Base-by-base conservation (phyloP, 352 stramenopile genomes). In the Thalassiosira oceanica region DNA sequence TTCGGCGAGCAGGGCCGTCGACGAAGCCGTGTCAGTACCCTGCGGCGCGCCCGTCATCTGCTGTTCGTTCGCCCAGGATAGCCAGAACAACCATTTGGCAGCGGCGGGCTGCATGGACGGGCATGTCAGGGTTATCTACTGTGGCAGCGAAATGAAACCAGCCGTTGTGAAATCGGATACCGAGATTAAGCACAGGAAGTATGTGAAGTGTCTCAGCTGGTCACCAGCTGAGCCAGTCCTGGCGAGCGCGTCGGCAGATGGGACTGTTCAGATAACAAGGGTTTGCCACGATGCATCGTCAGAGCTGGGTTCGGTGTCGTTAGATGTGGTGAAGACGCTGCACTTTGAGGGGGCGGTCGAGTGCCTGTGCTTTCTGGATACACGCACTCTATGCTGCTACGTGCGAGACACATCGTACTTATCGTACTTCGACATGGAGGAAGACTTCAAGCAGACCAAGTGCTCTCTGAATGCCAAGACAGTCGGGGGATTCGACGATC, bases 61-160 rank as follows among this genome's bases (percentile, higher is more conserved):
- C 27, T 27, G 71, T 48, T 62, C 73, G 8, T 88, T 91, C 77
- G 70, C 78, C 39, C 37, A 56, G 28, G 71, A 70, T 20, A 27
- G 58, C 6, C 27, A 63, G 16, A 51, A 50, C 5, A 49, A 58
- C 11, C 15, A n/a, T 16, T 48, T 63, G 13, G 39, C 53, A 0
- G 83, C 79, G 4, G 75, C 68, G 15, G 77, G 80, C 18, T 91
- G 80, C 57, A 91, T 91, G 84, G 84, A 91, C 63, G 84, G 84
- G 27, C 74, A 61, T 15, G 79, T 91, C 11, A 54, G 64, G 11
- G 27, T 88, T 3, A 37, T 74, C 10, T 58, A 75, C 24, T 83
- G 78, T 31, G 69, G 80, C 41, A 49, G 45, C 4, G 46, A 64
- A 24, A 23, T 45, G 28, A 67, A 57, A 10, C 46, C 75, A 54